Percentiles rank a stretch among this genome's conserved stretches.
These are phyloP conservation scores for Coniophora puteana DNA, from an alignment of 1,284 basidiomycete genomes.

Conservation along the genomic window DNA sequence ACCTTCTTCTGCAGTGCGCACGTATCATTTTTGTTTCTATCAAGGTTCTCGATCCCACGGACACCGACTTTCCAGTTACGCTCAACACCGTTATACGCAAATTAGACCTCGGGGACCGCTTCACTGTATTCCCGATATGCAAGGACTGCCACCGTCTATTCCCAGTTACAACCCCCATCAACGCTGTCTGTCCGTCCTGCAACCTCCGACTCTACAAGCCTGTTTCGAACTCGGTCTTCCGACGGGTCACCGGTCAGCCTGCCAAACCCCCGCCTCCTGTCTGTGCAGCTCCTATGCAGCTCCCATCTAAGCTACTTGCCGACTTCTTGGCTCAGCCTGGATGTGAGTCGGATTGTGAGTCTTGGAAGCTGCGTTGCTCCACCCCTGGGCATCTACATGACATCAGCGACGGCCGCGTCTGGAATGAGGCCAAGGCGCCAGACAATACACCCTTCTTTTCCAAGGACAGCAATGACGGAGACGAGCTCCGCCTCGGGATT, in stretches of 20 bases:
- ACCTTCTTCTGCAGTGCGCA: slow-evolving; percentile 15
- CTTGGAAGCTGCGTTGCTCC: background rate
- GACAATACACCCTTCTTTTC: slow-evolving; percentile 4
- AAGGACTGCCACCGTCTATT: slow-evolving; percentile 15
- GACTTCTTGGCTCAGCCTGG: slow-evolving; percentile 1
- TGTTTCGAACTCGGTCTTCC: background rate
- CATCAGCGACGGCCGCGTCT: slow-evolving; percentile 1
- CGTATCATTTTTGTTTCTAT: slow-evolving; percentile 16
- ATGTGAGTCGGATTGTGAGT: background rate
- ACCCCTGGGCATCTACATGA: background rate
- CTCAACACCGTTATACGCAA: slow-evolving; percentile 18
- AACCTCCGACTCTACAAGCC: slow-evolving; percentile 1
- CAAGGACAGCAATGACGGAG: background rate
- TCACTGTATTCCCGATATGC: slow-evolving; percentile 19
- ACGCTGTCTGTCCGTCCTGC: background rate
- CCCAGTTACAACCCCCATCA: background rate
- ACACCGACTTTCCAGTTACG: slow-evolving; percentile 15
- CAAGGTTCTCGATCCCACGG: slow-evolving; percentile 9
- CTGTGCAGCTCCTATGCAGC: slow-evolving; percentile 4
- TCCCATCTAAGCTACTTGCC: slow-evolving; percentile 1
- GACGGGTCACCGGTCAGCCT: background rate
- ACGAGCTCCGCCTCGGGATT: slow-evolving; percentile 1
- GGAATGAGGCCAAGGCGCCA: background rate
- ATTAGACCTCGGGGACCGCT: slow-evolving; percentile 19
- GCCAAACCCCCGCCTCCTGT: background rate